Evolutionary conservation across 805 yeast species (phyloP).

Genomic region (Clavispora fructus): DNA sequence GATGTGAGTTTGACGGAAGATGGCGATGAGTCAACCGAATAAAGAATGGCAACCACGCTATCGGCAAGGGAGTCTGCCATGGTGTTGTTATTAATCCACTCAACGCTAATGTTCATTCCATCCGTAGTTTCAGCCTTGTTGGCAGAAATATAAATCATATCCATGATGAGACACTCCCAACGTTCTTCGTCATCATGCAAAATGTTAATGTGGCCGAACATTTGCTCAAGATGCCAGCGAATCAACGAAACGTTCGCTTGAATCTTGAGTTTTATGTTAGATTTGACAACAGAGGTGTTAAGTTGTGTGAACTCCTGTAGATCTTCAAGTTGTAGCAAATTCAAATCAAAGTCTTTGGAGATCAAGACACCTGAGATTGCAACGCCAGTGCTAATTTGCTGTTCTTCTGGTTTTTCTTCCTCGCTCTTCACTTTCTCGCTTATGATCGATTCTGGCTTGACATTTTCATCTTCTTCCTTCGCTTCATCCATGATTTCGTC

Average conservation of each 20-base stretch:
- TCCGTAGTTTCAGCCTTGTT: slow-evolving; percentile 25
- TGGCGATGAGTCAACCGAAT: slow-evolving; percentile 91
- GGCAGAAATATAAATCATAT: slow-evolving; percentile 38
- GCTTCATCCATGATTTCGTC: slow-evolving; percentile 2
- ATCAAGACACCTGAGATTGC: slow-evolving; percentile 78
- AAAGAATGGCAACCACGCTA: slow-evolving; percentile 80
- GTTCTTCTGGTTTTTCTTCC: slow-evolving; percentile 10
- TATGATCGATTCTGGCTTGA: not conserved
- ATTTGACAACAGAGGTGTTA: slow-evolving; percentile 78
- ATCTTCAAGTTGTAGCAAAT: slow-evolving; percentile 77
- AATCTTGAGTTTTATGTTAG: slow-evolving; percentile 72
- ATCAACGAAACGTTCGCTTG: slow-evolving; percentile 78
- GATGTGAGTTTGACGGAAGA: slow-evolving; percentile 89
- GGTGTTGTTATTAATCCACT: slow-evolving; percentile 80
- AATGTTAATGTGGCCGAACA: slow-evolving; percentile 84
- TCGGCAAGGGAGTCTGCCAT: slow-evolving; percentile 94
- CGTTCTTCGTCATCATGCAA: slow-evolving; percentile 47
- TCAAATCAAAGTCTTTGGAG: slow-evolving; percentile 84
- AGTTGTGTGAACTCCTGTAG: slow-evolving; percentile 84
- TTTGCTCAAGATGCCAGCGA: slow-evolving; percentile 86
- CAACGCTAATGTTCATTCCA: slow-evolving; percentile 54
- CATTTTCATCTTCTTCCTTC: slow-evolving; percentile 2
- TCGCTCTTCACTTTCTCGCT: slow-evolving; percentile 1
- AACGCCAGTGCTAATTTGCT: slow-evolving; percentile 22
- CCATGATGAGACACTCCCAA: slow-evolving; percentile 44